Conservation (phyloP, 2,329 filamentous ascomycete genomes). For the Falciphora oryzae region DNA sequence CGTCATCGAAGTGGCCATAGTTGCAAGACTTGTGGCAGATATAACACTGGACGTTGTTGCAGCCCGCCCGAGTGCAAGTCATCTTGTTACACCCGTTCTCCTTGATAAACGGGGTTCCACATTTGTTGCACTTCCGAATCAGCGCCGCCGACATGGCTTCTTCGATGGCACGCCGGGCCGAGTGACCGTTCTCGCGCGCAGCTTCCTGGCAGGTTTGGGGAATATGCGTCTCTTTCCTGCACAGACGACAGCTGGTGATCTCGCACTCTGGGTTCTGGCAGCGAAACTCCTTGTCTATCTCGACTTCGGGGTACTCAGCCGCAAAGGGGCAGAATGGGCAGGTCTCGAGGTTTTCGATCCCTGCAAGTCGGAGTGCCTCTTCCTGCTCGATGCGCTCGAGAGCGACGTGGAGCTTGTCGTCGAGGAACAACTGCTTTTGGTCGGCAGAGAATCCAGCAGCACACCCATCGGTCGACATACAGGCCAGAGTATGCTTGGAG, state of each 20-base stretch:
- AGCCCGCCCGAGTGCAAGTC: slow-evolving; percentile 54
- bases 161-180: slow-evolving; percentile 63
- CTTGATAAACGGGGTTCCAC: slow-evolving; percentile 71
- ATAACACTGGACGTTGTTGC: slow-evolving; percentile 56
- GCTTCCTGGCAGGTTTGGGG: slow-evolving; percentile 67
- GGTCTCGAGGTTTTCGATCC: slow-evolving; percentile 63
- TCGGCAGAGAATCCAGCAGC: slow-evolving; percentile 49
- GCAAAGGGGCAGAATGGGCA: slow-evolving; percentile 83
- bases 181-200: slow-evolving; percentile 51
- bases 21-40: slow-evolving; percentile 62
- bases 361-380: slow-evolving; percentile 61
- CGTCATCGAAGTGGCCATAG: slow-evolving; percentile 67
- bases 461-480: slow-evolving; percentile 67
- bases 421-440: slow-evolving; percentile 52
- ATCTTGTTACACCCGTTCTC: slow-evolving; percentile 80
- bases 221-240: slow-evolving; percentile 62
- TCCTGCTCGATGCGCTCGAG: slow-evolving; percentile 68
- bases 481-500: slow-evolving; percentile 61
- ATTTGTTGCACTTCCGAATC: slow-evolving; percentile 69
- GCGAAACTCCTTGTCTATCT: slow-evolving; percentile 65
- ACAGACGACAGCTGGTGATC: slow-evolving; percentile 61
- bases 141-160: slow-evolving; percentile 79
- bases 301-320: slow-evolving; percentile 62
- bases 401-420: slow-evolving; percentile 50
- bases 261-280: slow-evolving; percentile 63